These are phyloP conservation scores for Boeremia lycopersici DNA, from an alignment of 2,329 filamentous ascomycete species.

Conservation along the genomic window DNA sequence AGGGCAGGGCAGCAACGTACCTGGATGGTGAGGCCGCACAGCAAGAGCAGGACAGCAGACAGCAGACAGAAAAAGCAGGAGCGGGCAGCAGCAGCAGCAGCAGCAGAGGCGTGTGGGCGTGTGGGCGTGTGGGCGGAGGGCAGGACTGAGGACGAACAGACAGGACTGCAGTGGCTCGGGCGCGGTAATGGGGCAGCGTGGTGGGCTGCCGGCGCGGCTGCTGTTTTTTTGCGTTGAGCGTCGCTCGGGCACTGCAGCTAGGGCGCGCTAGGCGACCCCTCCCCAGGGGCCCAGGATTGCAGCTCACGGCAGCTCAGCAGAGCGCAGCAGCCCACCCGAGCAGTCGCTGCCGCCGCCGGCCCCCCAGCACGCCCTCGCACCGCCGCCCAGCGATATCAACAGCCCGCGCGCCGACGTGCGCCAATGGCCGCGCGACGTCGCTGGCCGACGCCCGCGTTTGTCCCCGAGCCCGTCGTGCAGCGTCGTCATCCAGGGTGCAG, in stretches of 20 bases:
- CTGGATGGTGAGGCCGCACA: too few species aligned
- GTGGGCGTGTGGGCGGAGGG: too few species aligned
- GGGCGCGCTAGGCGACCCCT: constrained; percentile 11
- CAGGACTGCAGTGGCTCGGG: not conserved
- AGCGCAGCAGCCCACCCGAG: too few species aligned
- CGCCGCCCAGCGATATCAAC: constrained; percentile 15
- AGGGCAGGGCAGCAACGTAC: not conserved
- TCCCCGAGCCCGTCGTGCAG: constrained; percentile 8
- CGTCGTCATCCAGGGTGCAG: constrained; percentile 4
- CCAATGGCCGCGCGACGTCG: not conserved
- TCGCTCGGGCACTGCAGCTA: constrained; percentile 34
- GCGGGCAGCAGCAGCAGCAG: not conserved
- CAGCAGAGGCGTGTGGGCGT: not conserved
- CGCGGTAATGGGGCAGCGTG: too few species aligned
- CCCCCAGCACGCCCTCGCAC: too few species aligned
- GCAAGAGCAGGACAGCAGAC: constrained; percentile 16
- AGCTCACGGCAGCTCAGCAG: not conserved
- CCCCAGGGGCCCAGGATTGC: constrained; percentile 3
- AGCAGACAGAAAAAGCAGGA: constrained; percentile 5
- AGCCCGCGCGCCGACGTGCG: not conserved
- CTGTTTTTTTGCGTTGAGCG: constrained; percentile 44
- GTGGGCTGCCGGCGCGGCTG: constrained; percentile 34
- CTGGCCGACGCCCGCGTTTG: not conserved
- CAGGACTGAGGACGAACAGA: constrained; percentile 2
- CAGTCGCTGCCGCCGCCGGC: not conserved